These are phyloP conservation scores for Phytophthora pinifolia DNA, from an alignment of 352 stramenopile species.

Conservation along the genomic window DNA sequence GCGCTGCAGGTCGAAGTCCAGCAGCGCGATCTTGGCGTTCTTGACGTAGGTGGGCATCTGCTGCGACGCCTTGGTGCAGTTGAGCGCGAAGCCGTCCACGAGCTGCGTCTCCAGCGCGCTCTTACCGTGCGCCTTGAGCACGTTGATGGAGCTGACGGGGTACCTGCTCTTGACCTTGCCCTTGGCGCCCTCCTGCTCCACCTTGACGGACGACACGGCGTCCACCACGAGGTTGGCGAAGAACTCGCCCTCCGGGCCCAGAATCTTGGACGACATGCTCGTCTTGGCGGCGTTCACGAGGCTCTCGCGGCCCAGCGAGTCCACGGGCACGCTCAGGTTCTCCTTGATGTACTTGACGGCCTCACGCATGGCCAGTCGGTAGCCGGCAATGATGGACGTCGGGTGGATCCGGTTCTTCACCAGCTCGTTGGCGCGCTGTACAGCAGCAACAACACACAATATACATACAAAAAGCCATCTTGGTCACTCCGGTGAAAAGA, in stretches of 20 bases:
- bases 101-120: slow-evolving; percentile 89
- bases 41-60: slow-evolving; percentile 97
- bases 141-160: slow-evolving; percentile 98
- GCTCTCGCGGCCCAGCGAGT: slow-evolving; percentile 93
- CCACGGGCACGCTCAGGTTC: slow-evolving; percentile 95
- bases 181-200: slow-evolving; percentile 85
- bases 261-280: slow-evolving; percentile 99
- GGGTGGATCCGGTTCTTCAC: slow-evolving; percentile 99
- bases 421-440: slow-evolving; percentile 94
- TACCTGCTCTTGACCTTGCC: slow-evolving; percentile 91
- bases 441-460: slow-evolving; percentile 1
- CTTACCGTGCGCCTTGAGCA: slow-evolving; percentile 97
- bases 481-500: slow-evolving; percentile 8
- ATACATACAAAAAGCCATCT: slow-evolving; percentile 2
- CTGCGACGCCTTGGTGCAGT: slow-evolving; percentile 96
- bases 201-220: slow-evolving; percentile 96
- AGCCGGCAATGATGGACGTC: slow-evolving; percentile 99
- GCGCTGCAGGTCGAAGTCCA: slow-evolving; percentile 99
- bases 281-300: slow-evolving; percentile 98
- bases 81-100: slow-evolving; percentile 96
- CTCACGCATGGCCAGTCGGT: slow-evolving; percentile 98
- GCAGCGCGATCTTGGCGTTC: slow-evolving; percentile 94
- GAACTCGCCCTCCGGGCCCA: slow-evolving; percentile 97
- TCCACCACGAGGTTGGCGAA: slow-evolving; percentile 98
- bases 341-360: slow-evolving; percentile 99